Evolutionary conservation across 2,329 filamentous ascomycete genomes (phyloP).

Genomic region (Curvularia spicifera): DNA sequence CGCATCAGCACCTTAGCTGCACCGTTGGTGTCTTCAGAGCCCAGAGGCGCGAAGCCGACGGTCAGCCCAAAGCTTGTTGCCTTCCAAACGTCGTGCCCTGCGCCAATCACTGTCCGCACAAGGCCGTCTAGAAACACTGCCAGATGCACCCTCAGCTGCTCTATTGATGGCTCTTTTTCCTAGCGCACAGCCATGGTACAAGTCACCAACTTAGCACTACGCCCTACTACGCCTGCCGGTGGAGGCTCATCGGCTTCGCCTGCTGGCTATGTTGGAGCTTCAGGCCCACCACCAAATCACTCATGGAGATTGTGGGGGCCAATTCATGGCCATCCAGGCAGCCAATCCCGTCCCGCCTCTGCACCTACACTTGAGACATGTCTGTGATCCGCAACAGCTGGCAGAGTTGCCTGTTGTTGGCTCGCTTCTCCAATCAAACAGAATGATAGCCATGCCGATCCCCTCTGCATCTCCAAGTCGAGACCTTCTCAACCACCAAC

Average conservation of each 20-base stretch:
- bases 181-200: slow-evolving; percentile 11
- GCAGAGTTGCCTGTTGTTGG: not conserved
- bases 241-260: slow-evolving; percentile 20
- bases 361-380: slow-evolving; percentile 6
- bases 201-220: slow-evolving; percentile 13
- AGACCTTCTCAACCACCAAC: not conserved
- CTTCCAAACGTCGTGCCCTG: not conserved
- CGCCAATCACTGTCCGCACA: slow-evolving; percentile 18
- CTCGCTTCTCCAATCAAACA: slow-evolving; percentile 7
- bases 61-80: slow-evolving; percentile 37
- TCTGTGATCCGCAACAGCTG: not conserved
- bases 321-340: slow-evolving; percentile 1
- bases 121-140: slow-evolving; percentile 9
- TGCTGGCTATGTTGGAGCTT: slow-evolving; percentile 9
- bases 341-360: not conserved
- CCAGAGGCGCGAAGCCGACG: slow-evolving; percentile 22
- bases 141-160: slow-evolving; percentile 6
- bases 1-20: slow-evolving; percentile 41
- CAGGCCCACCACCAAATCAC: slow-evolving; percentile 9
- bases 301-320: slow-evolving; percentile 11
- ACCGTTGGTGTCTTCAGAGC: slow-evolving; percentile 30
- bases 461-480: slow-evolving; percentile 3
- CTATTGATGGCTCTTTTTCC: slow-evolving; percentile 6
- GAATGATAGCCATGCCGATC: slow-evolving; percentile 6
- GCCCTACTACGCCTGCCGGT: slow-evolving; percentile 25